Evolutionary conservation across 345 rosid genomes (phyloP).

Genomic region (Eucalyptus marginata): DNA sequence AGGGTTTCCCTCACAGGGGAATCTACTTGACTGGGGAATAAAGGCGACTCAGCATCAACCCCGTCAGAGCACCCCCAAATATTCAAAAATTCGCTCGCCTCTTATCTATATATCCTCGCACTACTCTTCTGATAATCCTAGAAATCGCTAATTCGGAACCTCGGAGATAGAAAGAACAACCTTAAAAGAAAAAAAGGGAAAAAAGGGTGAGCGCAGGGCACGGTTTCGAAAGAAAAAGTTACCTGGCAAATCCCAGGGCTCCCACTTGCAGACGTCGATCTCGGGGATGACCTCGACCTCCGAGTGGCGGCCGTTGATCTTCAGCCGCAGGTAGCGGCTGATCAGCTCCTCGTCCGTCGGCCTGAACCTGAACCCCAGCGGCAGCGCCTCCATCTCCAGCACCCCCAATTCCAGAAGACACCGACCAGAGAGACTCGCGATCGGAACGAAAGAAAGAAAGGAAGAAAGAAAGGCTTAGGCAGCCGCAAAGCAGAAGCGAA

Average conservation of each 20-base stretch:
- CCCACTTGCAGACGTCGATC: slow-evolving; percentile 87
- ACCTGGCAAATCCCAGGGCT: slow-evolving; percentile 98
- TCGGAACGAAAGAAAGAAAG: neutral
- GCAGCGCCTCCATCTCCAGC: slow-evolving; percentile 46
- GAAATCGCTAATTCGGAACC: neutral
- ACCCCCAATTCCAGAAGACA: slow-evolving; percentile 6
- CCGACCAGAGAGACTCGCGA: neutral
- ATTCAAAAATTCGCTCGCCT: no score
- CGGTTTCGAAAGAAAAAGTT: neutral
- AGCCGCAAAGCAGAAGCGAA: neutral
- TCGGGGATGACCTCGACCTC: slow-evolving; percentile 75
- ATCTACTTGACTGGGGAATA: no score
- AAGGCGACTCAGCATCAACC: no score
- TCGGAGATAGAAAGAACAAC: neutral
- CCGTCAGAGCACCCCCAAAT: no score
- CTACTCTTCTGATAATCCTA: no score
- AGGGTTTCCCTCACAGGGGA: no score
- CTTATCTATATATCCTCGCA: no score
- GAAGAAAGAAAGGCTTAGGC: neutral
- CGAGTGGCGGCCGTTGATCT: slow-evolving; percentile 80
- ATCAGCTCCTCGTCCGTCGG: slow-evolving; percentile 93
- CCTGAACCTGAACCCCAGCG: slow-evolving; percentile 78
- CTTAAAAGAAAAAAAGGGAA: neutral
- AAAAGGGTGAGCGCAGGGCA: neutral
- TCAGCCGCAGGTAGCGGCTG: slow-evolving; percentile 66